phyloP scores from a whole-genome alignment of 192 early-diverging fungal species.

The Coemansia sp. region DNA sequence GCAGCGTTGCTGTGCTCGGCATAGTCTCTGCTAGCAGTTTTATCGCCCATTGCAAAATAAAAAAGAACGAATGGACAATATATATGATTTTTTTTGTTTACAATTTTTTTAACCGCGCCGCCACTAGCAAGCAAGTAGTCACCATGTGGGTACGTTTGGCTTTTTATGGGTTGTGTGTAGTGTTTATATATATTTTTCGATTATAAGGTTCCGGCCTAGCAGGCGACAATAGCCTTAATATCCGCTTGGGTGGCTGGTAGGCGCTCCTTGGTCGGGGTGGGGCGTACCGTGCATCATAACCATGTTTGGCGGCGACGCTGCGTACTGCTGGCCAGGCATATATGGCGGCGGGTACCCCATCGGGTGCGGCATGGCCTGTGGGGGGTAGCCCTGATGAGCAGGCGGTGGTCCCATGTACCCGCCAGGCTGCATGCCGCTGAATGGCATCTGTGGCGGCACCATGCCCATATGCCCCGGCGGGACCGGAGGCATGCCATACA shows the following conservation, averaged over 20 bases:
- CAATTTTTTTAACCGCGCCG: not conserved
- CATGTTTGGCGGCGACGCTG: conserved; percentile 39
- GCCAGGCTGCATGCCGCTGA: conserved; percentile 37
- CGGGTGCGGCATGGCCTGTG: conserved; percentile 39
- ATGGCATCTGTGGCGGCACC: conserved; percentile 47
- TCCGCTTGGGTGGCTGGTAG: conserved; percentile 9
- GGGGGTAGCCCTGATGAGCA: conserved; percentile 41
- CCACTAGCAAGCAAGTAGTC: not conserved
- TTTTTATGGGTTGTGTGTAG: not conserved
- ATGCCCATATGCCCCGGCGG: conserved; percentile 48
- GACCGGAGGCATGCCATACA: conserved; percentile 29
- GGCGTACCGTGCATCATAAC: conserved; percentile 43
- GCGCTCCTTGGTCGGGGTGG: conserved; percentile 31
- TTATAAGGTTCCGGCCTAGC: not conserved
- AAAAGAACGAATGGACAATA: conserved; percentile 1
- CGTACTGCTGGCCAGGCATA: conserved; percentile 29
- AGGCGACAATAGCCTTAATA: not conserved
- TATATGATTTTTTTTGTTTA: not conserved
- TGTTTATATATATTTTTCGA: not conserved
- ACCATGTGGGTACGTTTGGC: not conserved
- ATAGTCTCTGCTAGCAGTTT: conserved; percentile 1
- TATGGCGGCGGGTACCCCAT: conserved; percentile 48
- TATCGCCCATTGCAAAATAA: conserved; percentile 3
- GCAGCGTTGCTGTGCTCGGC: conserved; percentile 16
- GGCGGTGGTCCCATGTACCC: conserved; percentile 43